These are phyloP conservation scores for Piromyces finnis DNA, from an alignment of 192 early-diverging fungal species.

Conservation along the genomic window DNA sequence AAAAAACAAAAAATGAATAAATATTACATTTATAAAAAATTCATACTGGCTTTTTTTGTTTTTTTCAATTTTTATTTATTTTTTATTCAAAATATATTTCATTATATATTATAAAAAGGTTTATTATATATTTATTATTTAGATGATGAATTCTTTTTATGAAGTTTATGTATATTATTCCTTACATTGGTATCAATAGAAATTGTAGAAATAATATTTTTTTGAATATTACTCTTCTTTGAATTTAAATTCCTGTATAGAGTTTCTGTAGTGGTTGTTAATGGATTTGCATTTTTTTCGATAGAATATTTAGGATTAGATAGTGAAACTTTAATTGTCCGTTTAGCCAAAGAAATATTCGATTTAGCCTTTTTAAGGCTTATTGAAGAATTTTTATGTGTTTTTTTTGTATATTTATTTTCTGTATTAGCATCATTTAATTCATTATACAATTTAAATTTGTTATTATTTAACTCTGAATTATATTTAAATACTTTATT, in stretches of 20 bases:
- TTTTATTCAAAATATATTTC: too few species aligned
- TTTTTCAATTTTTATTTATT: too few species aligned
- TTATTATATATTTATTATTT: too few species aligned
- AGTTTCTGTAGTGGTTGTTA: background rate
- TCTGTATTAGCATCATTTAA: background rate
- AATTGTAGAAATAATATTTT: background rate
- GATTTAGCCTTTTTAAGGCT: background rate
- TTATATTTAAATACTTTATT: too few species aligned
- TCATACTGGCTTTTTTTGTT: too few species aligned
- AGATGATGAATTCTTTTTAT: background rate
- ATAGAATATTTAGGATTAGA: background rate
- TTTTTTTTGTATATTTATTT: background rate
- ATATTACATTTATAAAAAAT: too few species aligned
- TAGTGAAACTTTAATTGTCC: background rate
- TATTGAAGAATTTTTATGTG: background rate
- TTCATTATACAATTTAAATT: background rate
- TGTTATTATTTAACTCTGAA: background rate
- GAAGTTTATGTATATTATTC: background rate
- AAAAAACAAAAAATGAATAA: too few species aligned
- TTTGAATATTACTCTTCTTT: background rate
- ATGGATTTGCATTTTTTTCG: background rate
- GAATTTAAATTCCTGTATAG: background rate
- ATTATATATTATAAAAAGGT: too few species aligned
- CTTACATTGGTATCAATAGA: background rate
- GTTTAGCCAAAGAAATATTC: background rate